Base-by-base conservation (phyloP, 805 yeast genomes). In the Starmerella tilneyi region DNA sequence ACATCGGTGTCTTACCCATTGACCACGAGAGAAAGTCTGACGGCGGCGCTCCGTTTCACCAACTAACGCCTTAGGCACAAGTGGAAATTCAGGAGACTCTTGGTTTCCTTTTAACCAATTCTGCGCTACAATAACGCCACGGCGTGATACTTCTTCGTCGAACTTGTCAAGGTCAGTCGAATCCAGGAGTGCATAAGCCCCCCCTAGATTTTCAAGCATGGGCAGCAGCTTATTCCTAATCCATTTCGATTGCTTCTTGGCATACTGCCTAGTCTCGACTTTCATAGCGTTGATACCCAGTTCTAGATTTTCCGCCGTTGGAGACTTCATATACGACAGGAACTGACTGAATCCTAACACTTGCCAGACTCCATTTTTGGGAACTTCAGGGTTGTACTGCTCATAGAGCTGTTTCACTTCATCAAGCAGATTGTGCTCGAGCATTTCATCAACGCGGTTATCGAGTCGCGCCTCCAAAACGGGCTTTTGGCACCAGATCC, bases 211-310 rank as follows among this genome's bases (percentile, higher is more conserved):
- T 16, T 62, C 60, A 16, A 79, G 59, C 60, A 80, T 86, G 0
- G 78, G 75, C 0, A 79, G 70, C 12, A 92, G 63, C 47, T 77
- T 68, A 53, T 81, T 83, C 40, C 73, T 71, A 50, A 92, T 86
- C 96, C 97, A 92, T 59, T 85, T 86, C 11, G 85, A 78, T 59
- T 92, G 98, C 50, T 74, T 73, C 50, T 78, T 79, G 1, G 97
- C 94, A 62, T 92, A 92, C 56, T 80, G 82, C 44, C 94, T 65
- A 0, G 98, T 92, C 33, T 81, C 69, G 0, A 75, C 64, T 59
- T 89, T 88, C 97, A 92, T 92, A 0, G 51, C 47, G 0, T 55
- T 60, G 7, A 59, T 47, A 3, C 56, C 54, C 15, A 50, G 49
- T 2, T 12, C 42, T 36, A 43, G 31, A 19, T 26, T 24, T 13